phyloP scores from a whole-genome alignment of 306 rosid species.

The Alnus rubra region DNA sequence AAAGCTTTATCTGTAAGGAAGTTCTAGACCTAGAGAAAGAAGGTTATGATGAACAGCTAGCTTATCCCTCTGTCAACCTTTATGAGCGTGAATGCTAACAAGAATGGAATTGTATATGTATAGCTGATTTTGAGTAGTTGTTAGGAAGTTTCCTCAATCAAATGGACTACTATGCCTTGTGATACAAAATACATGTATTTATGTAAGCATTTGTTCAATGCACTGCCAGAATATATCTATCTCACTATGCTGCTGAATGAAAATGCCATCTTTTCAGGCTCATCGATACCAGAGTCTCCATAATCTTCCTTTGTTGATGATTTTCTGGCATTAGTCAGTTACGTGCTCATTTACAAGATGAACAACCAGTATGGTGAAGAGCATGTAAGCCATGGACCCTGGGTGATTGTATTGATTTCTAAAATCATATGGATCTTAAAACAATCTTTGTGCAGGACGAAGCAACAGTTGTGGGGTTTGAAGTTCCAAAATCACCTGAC shows the following conservation, averaged over 20 bases:
- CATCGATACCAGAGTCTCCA: conserved; percentile 24
- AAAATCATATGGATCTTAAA: conserved; percentile 21
- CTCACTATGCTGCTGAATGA: conserved; percentile 24
- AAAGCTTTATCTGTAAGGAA: not conserved
- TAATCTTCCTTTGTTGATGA: conserved; percentile 46
- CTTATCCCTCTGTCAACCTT: not conserved
- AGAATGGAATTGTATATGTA: not conserved
- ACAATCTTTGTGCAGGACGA: conserved; percentile 63
- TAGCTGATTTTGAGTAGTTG: not conserved
- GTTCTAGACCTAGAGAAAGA: not conserved
- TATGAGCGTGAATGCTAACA: not conserved
- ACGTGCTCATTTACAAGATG: conserved; percentile 52
- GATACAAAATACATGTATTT: not conserved
- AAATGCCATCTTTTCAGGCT: conserved; percentile 49
- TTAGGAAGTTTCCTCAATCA: not conserved
- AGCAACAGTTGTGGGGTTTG: conserved; percentile 76
- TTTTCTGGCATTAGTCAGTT: conserved; percentile 33
- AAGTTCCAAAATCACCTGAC: conserved; percentile 82
- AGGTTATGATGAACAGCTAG: not conserved
- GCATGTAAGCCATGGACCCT: conserved; percentile 50
- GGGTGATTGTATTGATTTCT: conserved; percentile 28
- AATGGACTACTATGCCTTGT: not conserved
- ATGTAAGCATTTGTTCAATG: not conserved
- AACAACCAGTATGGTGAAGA: conserved; percentile 56
- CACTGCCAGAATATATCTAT: not conserved